Percentiles rank a stretch among this genome's conserved stretches.
Evolutionary conservation across 768 basidiomycete genomes (phyloP).

Genomic region (Leccinum subtestaceum): DNA sequence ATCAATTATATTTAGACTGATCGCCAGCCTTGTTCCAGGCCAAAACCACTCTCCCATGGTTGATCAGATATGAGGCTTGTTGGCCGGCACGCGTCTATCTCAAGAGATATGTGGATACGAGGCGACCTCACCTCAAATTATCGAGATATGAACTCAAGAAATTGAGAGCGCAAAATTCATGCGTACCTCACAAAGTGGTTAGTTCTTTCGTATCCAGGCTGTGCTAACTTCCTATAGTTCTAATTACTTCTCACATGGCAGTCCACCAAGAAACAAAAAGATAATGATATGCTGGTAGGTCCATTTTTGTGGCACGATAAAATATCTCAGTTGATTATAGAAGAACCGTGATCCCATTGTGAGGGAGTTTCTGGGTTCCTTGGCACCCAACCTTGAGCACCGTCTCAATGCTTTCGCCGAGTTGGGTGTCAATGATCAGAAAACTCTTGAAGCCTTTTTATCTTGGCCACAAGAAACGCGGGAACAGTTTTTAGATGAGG

Average conservation of each 20-base stretch:
- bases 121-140: slow-evolving; percentile 3
- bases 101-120: slow-evolving; percentile 15
- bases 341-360: neutral
- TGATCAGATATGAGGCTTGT: slow-evolving; percentile 15
- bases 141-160: neutral
- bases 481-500: slow-evolving; percentile 17
- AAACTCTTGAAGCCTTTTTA: slow-evolving; percentile 22
- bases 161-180: neutral
- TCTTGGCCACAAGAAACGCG: slow-evolving; percentile 20
- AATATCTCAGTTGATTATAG: slow-evolving; percentile 2
- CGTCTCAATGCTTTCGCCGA: slow-evolving; percentile 16
- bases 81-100: slow-evolving; percentile 23
- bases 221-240: neutral
- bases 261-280: neutral
- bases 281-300: neutral
- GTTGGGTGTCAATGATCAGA: slow-evolving; percentile 24
- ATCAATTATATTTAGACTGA: neutral
- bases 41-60: slow-evolving; percentile 13
- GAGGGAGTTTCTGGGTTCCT: slow-evolving; percentile 19
- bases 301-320: neutral
- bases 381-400: slow-evolving; percentile 22
- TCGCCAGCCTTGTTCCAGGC: slow-evolving; percentile 5
- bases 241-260: neutral
- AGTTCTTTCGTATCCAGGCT: neutral
- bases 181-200: neutral